A percentile compares a stretch with the other conserved stretches of the same genome.
These are phyloP conservation scores for Extremus antarcticus DNA, from an alignment of 495 filamentous ascomycete species.

Conservation along the genomic window DNA sequence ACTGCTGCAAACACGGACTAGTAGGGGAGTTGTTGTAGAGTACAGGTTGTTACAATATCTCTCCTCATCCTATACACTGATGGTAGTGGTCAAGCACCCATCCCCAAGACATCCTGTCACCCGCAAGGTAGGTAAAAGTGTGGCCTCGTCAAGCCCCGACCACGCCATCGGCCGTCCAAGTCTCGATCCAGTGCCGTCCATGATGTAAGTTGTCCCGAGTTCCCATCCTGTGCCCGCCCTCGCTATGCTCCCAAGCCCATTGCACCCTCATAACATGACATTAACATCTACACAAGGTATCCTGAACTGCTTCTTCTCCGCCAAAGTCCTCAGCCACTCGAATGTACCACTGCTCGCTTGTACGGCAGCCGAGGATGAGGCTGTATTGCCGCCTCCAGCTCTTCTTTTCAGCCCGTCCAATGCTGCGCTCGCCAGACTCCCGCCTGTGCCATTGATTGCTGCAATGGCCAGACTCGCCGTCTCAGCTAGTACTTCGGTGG, in stretches of 20 bases:
- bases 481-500: conserved; percentile 22
- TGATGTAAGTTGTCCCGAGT: too few relatives aligned
- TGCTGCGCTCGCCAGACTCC: conserved; percentile 22
- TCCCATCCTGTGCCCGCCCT: background rate
- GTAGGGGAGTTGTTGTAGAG: too few relatives aligned
- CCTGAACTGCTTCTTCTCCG: conserved; percentile 30
- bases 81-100: too few relatives aligned
- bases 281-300: conserved; percentile 32
- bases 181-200: too few relatives aligned
- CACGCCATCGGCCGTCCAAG: too few relatives aligned
- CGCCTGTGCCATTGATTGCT: conserved; percentile 27
- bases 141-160: too few relatives aligned
- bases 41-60: too few relatives aligned
- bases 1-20: too few relatives aligned
- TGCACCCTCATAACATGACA: conserved; percentile 22
- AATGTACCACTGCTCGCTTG: background rate
- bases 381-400: background rate
- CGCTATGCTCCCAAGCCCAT: background rate
- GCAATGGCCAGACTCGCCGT: conserved; percentile 23
- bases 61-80: too few relatives aligned
- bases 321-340: conserved; percentile 23
- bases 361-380: background rate
- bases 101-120: too few relatives aligned
- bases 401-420: conserved; percentile 21
- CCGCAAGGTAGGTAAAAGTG: too few relatives aligned